Evolutionary conservation across 805 yeast genomes (phyloP).

Genomic region (Zygotorulaspora danielsina): DNA sequence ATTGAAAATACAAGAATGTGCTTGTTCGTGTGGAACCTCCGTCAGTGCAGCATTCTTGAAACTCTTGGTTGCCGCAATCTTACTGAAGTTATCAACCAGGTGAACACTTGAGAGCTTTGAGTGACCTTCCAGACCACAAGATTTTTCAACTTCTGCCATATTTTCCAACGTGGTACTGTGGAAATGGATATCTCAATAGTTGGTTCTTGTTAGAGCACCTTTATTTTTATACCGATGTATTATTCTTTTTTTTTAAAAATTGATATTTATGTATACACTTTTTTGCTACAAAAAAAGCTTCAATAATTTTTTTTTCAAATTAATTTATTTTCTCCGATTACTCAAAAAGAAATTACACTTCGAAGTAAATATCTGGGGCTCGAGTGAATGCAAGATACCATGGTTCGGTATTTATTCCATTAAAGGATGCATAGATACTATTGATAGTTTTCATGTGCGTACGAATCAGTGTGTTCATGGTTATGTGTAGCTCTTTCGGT

Average conservation of each 20-base stretch:
- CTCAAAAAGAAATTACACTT: neutral
- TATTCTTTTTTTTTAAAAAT: too few relatives aligned
- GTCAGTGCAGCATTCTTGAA: neutral
- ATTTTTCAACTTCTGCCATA: slow-evolving; percentile 7
- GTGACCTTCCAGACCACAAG: slow-evolving; percentile 1
- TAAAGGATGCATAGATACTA: too few relatives aligned
- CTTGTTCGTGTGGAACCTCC: slow-evolving; percentile 29
- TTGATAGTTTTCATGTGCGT: too few relatives aligned
- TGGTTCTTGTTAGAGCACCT: neutral
- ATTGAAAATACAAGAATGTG: slow-evolving; percentile 36
- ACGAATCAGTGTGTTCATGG: neutral
- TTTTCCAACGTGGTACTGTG: too few relatives aligned
- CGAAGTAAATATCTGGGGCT: too few relatives aligned
- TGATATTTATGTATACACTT: too few relatives aligned
- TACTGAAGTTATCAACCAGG: neutral
- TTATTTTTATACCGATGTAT: neutral
- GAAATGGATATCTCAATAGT: neutral
- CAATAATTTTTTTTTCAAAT: too few relatives aligned
- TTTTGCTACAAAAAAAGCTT: neutral
- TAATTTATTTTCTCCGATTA: neutral
- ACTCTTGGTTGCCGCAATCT: neutral
- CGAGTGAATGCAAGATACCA: too few relatives aligned
- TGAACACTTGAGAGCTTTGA: too few relatives aligned
- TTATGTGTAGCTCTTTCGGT: neutral
- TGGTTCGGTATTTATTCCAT: too few relatives aligned